These are phyloP conservation scores for baker's yeast (Saccharomyces cerevisiae) DNA, from an alignment of 805 yeast genomes.

Conservation along the genomic window DNA sequence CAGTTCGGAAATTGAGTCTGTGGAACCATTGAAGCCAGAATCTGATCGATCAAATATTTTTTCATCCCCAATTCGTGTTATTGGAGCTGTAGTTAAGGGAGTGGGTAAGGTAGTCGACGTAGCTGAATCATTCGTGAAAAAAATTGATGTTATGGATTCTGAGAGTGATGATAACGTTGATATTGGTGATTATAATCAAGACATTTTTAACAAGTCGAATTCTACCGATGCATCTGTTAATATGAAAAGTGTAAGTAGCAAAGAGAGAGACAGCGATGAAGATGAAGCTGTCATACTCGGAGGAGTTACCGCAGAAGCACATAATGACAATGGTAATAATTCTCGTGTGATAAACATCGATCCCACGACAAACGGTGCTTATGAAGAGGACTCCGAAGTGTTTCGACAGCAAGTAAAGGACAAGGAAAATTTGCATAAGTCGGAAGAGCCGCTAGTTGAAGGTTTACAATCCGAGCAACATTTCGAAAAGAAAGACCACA, in stretches of 20 bases:
- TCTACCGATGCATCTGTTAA: neutral
- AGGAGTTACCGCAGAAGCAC: neutral
- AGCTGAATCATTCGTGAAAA: conserved; percentile 12
- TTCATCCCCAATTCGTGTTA: conserved; percentile 12
- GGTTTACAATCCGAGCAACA: neutral
- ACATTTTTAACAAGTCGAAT: neutral
- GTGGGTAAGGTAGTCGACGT: conserved; percentile 10
- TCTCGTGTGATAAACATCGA: neutral
- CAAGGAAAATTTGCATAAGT: neutral
- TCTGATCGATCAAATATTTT: neutral
- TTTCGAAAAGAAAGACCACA: neutral
- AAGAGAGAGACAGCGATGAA: neutral
- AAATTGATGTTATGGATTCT: conserved; percentile 10
- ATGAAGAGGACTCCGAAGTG: neutral
- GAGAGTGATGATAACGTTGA: conserved; percentile 1
- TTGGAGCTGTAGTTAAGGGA: conserved; percentile 7
- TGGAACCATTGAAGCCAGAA: neutral
- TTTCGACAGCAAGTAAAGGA: neutral
- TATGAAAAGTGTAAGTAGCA: neutral
- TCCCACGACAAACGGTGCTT: neutral
- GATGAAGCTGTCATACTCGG: neutral
- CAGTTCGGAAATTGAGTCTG: neutral
- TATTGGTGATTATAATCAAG: neutral
- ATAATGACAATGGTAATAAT: neutral
- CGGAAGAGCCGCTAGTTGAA: neutral